phyloP scores from a whole-genome alignment of 192 early-diverging fungal genomes.

The Cetraspora pellucida region DNA sequence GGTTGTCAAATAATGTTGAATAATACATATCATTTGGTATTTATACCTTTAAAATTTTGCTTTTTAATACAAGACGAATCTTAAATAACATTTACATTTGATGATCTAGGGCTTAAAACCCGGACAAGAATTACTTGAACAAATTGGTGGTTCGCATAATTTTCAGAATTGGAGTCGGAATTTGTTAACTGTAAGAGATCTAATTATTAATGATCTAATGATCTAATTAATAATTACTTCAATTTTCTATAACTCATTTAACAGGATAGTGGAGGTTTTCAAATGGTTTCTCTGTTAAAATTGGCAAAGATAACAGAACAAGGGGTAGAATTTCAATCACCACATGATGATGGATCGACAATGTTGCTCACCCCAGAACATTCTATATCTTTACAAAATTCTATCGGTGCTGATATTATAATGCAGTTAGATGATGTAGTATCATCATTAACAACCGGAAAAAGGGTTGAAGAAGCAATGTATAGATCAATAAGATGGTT shows the following conservation, averaged over 20 bases:
- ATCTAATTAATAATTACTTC: background rate
- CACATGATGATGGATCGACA: constrained; percentile 70
- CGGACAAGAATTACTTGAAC: constrained; percentile 74
- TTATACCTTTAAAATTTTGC: background rate
- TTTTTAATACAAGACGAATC: background rate
- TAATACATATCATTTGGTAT: constrained; percentile 85
- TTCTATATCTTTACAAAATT: constrained; percentile 84
- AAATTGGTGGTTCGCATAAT: constrained; percentile 73
- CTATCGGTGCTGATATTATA: constrained; percentile 87
- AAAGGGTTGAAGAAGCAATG: constrained; percentile 89
- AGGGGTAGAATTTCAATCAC: constrained; percentile 84
- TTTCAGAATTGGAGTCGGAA: constrained; percentile 84
- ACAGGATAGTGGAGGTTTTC: constrained; percentile 80
- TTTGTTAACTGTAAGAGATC: constrained; percentile 61
- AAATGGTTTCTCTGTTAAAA: constrained; percentile 88
- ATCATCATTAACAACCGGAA: constrained; percentile 76
- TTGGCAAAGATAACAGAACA: constrained; percentile 82
- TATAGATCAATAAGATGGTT: constrained; percentile 86
- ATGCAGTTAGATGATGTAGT: constrained; percentile 94
- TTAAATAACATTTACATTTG: background rate
- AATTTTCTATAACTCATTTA: background rate
- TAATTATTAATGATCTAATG: background rate
- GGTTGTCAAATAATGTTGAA: constrained; percentile 85
- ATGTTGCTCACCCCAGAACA: constrained; percentile 87
- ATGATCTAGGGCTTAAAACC: constrained; percentile 60